Evolutionary conservation across 2,329 filamentous ascomycete species (phyloP), one percentile per base, ranked within the genome.

Genomic region (Penicillium capsulatum): DNA sequence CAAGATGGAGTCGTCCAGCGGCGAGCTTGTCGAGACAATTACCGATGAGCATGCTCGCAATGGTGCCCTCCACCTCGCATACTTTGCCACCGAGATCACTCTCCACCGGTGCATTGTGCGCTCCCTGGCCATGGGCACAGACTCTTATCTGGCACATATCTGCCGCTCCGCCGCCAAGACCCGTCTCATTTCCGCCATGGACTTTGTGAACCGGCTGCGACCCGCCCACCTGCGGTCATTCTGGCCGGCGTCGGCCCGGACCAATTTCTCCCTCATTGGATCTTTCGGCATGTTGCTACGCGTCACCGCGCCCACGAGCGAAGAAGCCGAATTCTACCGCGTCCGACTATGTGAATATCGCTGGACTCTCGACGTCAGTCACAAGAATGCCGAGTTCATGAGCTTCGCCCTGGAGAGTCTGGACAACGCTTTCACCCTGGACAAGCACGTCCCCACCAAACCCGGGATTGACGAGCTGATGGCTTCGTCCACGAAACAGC

Each of bases 141-240:
- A 94, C 59, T 77, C 83, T 0, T 94, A 96, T 55, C 80, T 94
- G 34, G 79, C 89, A 39, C 87, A 94, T 65, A 95, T 96, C 53
- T 95, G 90, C 66, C 88, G 91, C 37, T 90, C 84, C 41, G 91
- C 91, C 3, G 91, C 91, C 37, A 96, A 96, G 64, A 94, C 91
- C 0, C 84, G 91, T 4, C 76, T 97, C 22, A 95, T 96, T 59
- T 94, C 86, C 15, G 89, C 90, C 48, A 94, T 97, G 86, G 91
- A 97, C 63, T 95, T 96, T 65, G 89, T 95, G 55, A 96, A 96
- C 66, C 83, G 91, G 0, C 77, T 97, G 20, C 88, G 85, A 31
- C 87, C 88, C 0, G 80, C 83, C 24, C 90, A 97, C 56, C 75
- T 96, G 19, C 81, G 84, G n/a, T 79, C 87, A 0, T 96, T 96